These are phyloP conservation scores for Apiospora kogelbergensis DNA, from an alignment of 2,329 filamentous ascomycete species.

Conservation along the genomic window DNA sequence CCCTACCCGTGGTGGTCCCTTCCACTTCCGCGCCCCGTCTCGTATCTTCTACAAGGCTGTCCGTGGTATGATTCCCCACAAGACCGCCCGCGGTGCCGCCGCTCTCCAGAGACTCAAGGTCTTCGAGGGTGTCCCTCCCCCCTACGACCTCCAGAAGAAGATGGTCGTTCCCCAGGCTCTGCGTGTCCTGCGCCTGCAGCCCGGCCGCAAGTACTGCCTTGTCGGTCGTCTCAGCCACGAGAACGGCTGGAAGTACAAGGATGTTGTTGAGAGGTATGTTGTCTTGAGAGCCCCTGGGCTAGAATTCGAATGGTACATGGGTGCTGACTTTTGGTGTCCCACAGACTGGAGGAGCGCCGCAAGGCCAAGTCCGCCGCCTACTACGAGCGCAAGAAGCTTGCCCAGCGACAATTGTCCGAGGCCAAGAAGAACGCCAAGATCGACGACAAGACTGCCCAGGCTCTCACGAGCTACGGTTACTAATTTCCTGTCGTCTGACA, in stretches of 20 bases:
- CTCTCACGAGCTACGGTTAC: slow-evolving; percentile 90
- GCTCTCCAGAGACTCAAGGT: slow-evolving; percentile 99
- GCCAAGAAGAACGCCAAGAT: slow-evolving; percentile 90
- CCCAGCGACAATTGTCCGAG: slow-evolving; percentile 84
- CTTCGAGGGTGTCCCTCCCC: slow-evolving; percentile 98
- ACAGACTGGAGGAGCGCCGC: slow-evolving; percentile 96
- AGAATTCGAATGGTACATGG: not conserved
- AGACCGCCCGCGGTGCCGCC: slow-evolving; percentile 95
- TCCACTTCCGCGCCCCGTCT: slow-evolving; percentile 99
- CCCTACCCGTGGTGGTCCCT: slow-evolving; percentile 97
- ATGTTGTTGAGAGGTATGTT: slow-evolving; percentile 94
- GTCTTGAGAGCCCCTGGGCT: slow-evolving; percentile 10
- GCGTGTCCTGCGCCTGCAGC: slow-evolving; percentile 93
- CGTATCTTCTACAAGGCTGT: slow-evolving; percentile 99
- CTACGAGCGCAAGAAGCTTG: slow-evolving; percentile 99
- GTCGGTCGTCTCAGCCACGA: slow-evolving; percentile 97
- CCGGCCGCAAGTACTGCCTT: slow-evolving; percentile 99
- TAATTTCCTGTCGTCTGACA: slow-evolving; percentile 46
- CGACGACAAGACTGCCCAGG: slow-evolving; percentile 82
- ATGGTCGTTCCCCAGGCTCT: slow-evolving; percentile 98
- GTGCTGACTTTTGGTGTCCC: slow-evolving; percentile 20
- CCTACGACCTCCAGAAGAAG: slow-evolving; percentile 99
- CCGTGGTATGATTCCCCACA: slow-evolving; percentile 99
- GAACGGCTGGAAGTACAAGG: slow-evolving; percentile 99
- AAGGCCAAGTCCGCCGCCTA: slow-evolving; percentile 99